Evolutionary conservation across 352 stramenopile species (phyloP).

Genomic region (Phytophthora pisi): DNA sequence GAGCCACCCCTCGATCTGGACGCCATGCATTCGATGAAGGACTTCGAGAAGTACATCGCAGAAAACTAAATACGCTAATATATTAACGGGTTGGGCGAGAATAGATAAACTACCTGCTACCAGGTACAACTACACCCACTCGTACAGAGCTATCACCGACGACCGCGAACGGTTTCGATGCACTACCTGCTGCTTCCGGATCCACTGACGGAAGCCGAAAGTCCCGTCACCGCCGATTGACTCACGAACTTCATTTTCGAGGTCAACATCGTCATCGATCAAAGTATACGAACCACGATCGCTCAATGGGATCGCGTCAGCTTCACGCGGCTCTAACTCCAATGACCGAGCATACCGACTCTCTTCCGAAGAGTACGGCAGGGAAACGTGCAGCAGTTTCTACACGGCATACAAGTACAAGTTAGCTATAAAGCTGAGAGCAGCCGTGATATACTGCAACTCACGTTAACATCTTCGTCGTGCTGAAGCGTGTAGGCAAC

Average conservation of each 20-base stretch:
- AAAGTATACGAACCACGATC: constrained; percentile 55
- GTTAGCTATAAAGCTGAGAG: neutral
- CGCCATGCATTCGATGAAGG: constrained; percentile 36
- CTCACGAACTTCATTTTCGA: constrained; percentile 79
- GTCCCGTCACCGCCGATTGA: constrained; percentile 78
- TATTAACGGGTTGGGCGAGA: constrained; percentile 24
- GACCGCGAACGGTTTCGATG: constrained; percentile 78
- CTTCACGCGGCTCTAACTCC: constrained; percentile 75
- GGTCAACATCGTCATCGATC: constrained; percentile 72
- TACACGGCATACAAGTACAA: constrained; percentile 19
- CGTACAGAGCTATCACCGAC: constrained; percentile 52
- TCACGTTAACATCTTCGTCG: constrained; percentile 65
- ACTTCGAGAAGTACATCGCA: constrained; percentile 60
- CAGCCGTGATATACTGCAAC: constrained; percentile 16
- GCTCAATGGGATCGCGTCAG: constrained; percentile 63
- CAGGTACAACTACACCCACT: constrained; percentile 70
- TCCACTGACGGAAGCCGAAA: constrained; percentile 83
- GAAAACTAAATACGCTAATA: constrained; percentile 49
- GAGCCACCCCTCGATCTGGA: constrained; percentile 15
- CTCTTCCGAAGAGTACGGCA: constrained; percentile 78
- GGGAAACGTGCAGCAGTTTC: constrained; percentile 70
- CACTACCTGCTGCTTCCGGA: constrained; percentile 85
- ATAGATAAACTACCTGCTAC: constrained; percentile 31
- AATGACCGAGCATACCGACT: constrained; percentile 78
- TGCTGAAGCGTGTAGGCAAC: constrained; percentile 68